Evolutionary conservation across 2,329 filamentous ascomycete species (phyloP).

Genomic region (Penicillium olsonii): DNA sequence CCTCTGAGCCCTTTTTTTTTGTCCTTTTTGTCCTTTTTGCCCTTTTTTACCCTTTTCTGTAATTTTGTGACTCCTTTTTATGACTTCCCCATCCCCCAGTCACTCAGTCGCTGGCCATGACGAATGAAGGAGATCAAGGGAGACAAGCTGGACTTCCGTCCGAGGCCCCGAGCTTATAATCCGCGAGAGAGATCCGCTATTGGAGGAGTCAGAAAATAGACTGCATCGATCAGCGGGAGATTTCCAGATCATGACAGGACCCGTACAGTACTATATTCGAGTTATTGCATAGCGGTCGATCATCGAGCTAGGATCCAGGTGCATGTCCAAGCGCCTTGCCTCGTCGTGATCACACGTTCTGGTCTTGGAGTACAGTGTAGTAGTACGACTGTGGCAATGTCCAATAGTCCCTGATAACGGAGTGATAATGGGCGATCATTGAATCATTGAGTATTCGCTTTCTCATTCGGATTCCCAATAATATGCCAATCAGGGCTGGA

Average conservation of each 20-base stretch:
- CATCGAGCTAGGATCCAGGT: slow-evolving; percentile 36
- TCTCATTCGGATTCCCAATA: neutral
- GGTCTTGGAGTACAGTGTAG: neutral
- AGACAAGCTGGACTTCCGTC: slow-evolving; percentile 23
- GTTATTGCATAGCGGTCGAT: slow-evolving; percentile 42
- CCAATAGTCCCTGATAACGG: slow-evolving; percentile 2
- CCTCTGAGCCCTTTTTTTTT: neutral
- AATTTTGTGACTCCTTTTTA: neutral
- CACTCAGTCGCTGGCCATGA: too few species aligned
- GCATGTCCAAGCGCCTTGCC: slow-evolving; percentile 25
- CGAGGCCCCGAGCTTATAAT: slow-evolving; percentile 39
- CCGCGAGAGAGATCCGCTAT: slow-evolving; percentile 30
- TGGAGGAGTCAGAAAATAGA: slow-evolving; percentile 42
- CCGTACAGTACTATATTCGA: slow-evolving; percentile 20
- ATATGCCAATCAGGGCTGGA: slow-evolving; percentile 32
- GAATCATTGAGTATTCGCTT: slow-evolving; percentile 4
- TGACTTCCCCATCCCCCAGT: too few species aligned
- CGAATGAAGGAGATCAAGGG: slow-evolving; percentile 9
- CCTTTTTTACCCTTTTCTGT: too few species aligned
- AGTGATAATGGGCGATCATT: slow-evolving; percentile 34
- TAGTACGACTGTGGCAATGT: neutral
- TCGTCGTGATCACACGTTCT: slow-evolving; percentile 21
- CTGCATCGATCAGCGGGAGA: slow-evolving; percentile 36
- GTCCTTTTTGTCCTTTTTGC: too few species aligned
- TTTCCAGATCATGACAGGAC: slow-evolving; percentile 40